Evolutionary conservation across 2,329 filamentous ascomycete genomes (phyloP), one percentile per base, ranked within the genome.

Genomic region (Penicillium sp.): DNA sequence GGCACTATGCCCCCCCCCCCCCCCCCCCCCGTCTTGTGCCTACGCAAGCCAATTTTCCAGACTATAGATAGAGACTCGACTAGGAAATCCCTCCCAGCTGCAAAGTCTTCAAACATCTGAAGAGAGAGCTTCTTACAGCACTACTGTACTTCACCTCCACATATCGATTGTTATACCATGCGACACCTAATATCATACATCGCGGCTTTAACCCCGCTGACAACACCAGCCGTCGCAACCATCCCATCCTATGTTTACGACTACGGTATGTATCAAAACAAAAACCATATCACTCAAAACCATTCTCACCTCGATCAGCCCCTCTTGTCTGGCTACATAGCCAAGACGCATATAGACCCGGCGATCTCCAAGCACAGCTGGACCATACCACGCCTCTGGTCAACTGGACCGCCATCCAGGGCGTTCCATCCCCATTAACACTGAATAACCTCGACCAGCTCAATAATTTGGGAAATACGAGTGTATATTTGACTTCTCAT

Each of bases 241-340:
- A 74, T 84, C 11, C 80, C 80, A 3, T 69, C 71, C 38, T 83
- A 77, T 72, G 78, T 80, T 22, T 63, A 80, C 13, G 76, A 80
- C 52, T 82, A 82, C 68, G 81, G 81, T 82, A 70, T 60, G 68
- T 56, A 51, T 14, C 11, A 19, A 16, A 6, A 14, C 11, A 4
- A 11, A 37, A 38, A 42, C 11, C 37, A 3, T 1, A n/a, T 53
- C 16, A 10, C 4, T 28, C 30, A 45, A 28, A 8, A 16, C 16
- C 8, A 13, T 28, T 59, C 61, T 65, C 37, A 69, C 26, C 6
- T 14, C 6, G 3, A 37, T 55, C 53, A 84, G 83, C 83, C 37
- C 83, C 83, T 7, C 62, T 84, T 4, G 76, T 84, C 37, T 84
- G 81, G 76, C 76, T 84, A 8, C 78, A 84, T 63, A 78, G 77